These are phyloP conservation scores for Serendipita sp. DNA, from an alignment of 1,284 basidiomycete genomes.

Conservation along the genomic window DNA sequence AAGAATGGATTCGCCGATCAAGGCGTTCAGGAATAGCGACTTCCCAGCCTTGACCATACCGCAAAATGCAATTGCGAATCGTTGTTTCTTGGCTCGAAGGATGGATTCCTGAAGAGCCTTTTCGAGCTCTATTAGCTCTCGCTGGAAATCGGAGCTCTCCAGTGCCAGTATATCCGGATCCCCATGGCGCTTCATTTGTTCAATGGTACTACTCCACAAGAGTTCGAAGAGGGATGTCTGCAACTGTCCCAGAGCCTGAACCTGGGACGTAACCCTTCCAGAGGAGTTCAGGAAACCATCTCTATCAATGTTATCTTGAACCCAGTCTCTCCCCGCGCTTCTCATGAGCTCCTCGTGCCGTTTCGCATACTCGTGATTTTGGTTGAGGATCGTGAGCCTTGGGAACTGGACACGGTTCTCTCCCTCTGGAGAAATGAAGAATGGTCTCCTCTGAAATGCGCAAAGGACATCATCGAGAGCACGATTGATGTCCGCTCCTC, in stretches of 20 bases:
- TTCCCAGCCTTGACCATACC: conserved; percentile 6
- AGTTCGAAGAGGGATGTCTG: background rate
- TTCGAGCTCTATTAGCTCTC: background rate
- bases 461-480: background rate
- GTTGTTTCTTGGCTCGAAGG: background rate
- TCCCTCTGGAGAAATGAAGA: background rate
- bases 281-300: background rate
- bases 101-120: background rate
- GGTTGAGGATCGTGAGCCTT: background rate
- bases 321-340: background rate
- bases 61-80: conserved; percentile 7
- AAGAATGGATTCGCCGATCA: conserved; percentile 3
- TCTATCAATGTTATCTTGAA: background rate
- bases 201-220: background rate
- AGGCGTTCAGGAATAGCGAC: background rate
- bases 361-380: background rate
- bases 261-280: background rate
- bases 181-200: background rate
- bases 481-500: background rate
- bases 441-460: background rate
- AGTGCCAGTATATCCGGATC: background rate
- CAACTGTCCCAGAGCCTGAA: background rate
- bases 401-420: background rate
- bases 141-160: background rate
- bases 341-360: background rate